Evolutionary conservation across 164 flowering plant species (phyloP).

Genomic region (Liriodendron chinense): DNA sequence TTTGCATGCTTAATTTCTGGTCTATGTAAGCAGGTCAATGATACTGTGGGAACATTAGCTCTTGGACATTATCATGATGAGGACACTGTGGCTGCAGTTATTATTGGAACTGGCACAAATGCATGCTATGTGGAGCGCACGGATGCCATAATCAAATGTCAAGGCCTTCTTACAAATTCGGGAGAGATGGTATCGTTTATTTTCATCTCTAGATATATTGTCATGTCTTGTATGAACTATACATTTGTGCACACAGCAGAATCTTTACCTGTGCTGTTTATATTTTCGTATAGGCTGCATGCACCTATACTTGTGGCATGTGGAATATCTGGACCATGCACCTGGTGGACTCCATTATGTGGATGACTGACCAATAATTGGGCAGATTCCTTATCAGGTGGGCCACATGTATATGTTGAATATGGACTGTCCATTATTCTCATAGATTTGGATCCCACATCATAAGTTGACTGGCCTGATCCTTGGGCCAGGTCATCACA

Average conservation of each 20-base stretch:
- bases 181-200: conserved; percentile 75
- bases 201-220: neutral
- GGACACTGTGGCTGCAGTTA: conserved; percentile 92
- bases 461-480: no score
- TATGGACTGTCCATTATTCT: neutral
- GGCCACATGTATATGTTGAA: neutral
- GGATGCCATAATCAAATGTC: conserved; percentile 88
- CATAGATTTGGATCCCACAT: no score
- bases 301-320: neutral
- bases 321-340: neutral
- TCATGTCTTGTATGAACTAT: neutral
- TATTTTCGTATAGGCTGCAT: neutral
- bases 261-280: neutral
- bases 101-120: conserved; percentile 93
- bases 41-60: conserved; percentile 92
- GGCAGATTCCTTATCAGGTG: neutral
- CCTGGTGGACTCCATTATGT: neutral
- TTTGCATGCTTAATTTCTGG: conserved; percentile 7
- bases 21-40: conserved; percentile 65
- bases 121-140: conserved; percentile 90
- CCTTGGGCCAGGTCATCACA: no score
- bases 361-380: neutral
- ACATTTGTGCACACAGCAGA: neutral
- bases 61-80: conserved; percentile 82
- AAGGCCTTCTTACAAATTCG: conserved; percentile 72